Base-by-base conservation (phyloP, 2,329 filamentous ascomycete genomes). In the Alternaria sp. region DNA sequence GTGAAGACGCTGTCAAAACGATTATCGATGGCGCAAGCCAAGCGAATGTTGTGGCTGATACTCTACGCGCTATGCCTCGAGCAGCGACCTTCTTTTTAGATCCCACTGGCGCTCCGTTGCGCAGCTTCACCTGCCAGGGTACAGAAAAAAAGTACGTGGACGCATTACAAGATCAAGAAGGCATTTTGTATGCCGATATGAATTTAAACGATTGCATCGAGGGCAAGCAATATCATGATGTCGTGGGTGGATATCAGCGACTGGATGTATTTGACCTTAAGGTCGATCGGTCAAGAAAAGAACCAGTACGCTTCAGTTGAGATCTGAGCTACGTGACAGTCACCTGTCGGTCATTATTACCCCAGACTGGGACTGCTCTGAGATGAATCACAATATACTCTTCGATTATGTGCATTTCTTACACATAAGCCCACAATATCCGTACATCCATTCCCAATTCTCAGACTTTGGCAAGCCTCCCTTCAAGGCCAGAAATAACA, bases 171-270 rank as follows among this genome's bases (percentile, higher is more conserved):
- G 62, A 72, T 0, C 72, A 79, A 11, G 83, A 85, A 60, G 83
- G 77, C 0, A 80, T 86, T 6, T 45, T 84, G 7, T 86, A 85
- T 63, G 82, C 82, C 0, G 82, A 85, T 56, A 56, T 86, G 58
- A 74, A 85, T 64, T 58, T 85, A 4, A 74, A 77, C 0, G 76
- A 80, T 4, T 84, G 82, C 37, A 72, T 86, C 0, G 84, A 86
- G 61, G 81, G 81, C 0, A 86, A 86, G 62, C 84, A 86, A 66
- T 86, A 82, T 59, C 84, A 85, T 58, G 84, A 86, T 69, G 78
- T 85, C 2, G 82, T 83, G 1, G 84, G 84, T 0, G 83, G 83
- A 0, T 86, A 86, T 70, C 84, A 86, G 67, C 72, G 84, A 2
- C 68, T 83, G 3, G 83, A 86, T 66, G 75, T 86, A 1, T 86